Evolutionary conservation across 345 rosid genomes (phyloP), one percentile per base, ranked within the genome.

Genomic region (Populus tremula): DNA sequence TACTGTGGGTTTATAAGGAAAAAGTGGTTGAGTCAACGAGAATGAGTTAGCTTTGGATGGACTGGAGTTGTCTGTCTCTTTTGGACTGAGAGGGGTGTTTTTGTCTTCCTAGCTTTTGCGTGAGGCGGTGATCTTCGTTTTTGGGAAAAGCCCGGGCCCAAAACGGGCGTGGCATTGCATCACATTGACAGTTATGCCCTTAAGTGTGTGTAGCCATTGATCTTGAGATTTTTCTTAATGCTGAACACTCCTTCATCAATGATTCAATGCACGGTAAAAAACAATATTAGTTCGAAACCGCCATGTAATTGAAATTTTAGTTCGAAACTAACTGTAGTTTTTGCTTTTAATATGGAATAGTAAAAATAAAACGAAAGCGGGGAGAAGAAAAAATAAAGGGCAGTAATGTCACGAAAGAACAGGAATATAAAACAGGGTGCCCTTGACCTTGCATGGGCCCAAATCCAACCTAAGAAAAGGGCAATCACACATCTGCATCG

Each of bases 371-470:
- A 21, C 9, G 62, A 27, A 27, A 27, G 27, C 27, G 27, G 27
- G 23, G 62, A 56, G 25, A 18, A 17, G 12, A 21, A 21, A 61
- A 61, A 20, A 8, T 3, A 9, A 61, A 20, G 65, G 25, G 65
- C 12, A 61, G 27, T 23, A 17, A 5, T 61, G 65, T 61, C 25
- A 61, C 21, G 25, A 25, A 61, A n/a, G 7, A 61, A 3, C 25
- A 61, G 27, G 10, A 47, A 47, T 12, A 16, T 12, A 16, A 59
- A 61, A 35, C 8, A 56, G 9, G 17, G 3, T 20, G 41, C 56
- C 59, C 70, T 76, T 79, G 82, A 84, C 79, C 74, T 61, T 63
- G 3, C 68, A 67, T 61, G 74, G 80, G 73, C 87, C 80, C 79
- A 83, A 81, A 53, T 21, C 64, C 63, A 67, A 1, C 53, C 17